Percentiles rank a stretch among this genome's conserved stretches.
phyloP scores from a whole-genome alignment of 768 basidiomycete genomes.

The Podaxis sp. region DNA sequence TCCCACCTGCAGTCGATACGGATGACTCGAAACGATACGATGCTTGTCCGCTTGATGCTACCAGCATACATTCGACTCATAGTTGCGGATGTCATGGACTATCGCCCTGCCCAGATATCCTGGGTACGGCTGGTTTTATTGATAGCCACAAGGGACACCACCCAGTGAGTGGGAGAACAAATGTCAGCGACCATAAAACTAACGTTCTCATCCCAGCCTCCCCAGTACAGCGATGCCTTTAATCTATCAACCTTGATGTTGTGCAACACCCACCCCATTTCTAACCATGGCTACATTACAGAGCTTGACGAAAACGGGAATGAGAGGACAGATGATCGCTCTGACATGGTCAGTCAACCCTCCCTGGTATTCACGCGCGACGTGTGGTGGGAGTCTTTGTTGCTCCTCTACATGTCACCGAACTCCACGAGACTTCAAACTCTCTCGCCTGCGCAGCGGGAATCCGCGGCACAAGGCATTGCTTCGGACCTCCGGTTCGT shows the following conservation, averaged over 20 bases:
- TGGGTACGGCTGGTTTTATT: not conserved
- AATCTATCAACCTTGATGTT: conserved; percentile 23
- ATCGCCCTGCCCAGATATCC: conserved; percentile 26
- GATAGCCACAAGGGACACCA: not conserved
- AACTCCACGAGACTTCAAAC: conserved; percentile 29
- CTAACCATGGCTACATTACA: conserved; percentile 24
- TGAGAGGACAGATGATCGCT: conserved; percentile 22
- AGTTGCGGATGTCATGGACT: conserved; percentile 32
- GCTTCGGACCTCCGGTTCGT: conserved; percentile 61
- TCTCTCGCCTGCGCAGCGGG: conserved; percentile 44
- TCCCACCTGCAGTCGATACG: not conserved
- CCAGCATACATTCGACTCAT: conserved; percentile 21
- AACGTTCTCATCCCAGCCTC: conserved; percentile 16
- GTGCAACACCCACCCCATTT: not conserved
- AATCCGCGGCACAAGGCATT: conserved; percentile 43
- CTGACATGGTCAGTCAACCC: conserved; percentile 52
- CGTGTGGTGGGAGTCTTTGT: conserved; percentile 78
- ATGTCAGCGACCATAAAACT: not conserved
- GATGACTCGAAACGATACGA: not conserved
- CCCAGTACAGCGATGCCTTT: conserved; percentile 19
- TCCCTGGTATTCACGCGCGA: conserved; percentile 67
- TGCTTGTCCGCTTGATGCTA: not conserved
- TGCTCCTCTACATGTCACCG: conserved; percentile 51
- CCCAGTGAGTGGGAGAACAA: not conserved
- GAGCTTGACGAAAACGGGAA: conserved; percentile 30